Evolutionary conservation across 441 rosid genomes (phyloP).

Genomic region (Bruguiera hainesii): DNA sequence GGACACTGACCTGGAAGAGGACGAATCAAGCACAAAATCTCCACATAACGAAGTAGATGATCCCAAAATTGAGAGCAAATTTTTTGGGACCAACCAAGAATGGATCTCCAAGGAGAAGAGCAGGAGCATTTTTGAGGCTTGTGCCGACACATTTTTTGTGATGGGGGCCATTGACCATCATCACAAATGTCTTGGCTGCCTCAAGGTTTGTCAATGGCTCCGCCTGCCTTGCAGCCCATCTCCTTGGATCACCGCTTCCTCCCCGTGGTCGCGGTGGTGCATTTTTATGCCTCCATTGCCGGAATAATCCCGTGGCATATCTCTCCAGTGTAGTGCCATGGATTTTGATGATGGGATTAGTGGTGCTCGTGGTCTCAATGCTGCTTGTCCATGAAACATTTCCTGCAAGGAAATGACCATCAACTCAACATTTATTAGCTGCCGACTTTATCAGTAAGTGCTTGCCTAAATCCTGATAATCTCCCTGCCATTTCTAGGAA

Average conservation of each 20-base stretch:
- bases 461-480: no score
- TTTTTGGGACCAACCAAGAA: no score
- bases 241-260: background rate
- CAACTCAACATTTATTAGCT: no score
- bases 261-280: background rate
- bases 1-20: background rate
- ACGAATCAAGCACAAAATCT: background rate
- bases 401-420: no score
- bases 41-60: background rate
- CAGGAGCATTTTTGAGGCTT: background rate
- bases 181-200: constrained; percentile 10
- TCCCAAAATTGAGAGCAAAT: background rate
- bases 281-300: constrained; percentile 1
- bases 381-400: background rate
- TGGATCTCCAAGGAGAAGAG: background rate
- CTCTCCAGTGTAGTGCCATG: background rate
- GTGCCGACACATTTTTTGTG: background rate
- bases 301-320: background rate
- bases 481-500: no score
- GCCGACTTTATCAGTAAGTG: no score
- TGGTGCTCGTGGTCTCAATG: background rate
- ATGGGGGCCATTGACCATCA: constrained; percentile 10
- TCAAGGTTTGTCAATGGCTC: background rate
- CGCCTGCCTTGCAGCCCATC: background rate
- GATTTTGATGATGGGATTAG: constrained; percentile 6